Evolutionary conservation across 768 basidiomycete genomes (phyloP), one percentile per base, ranked within the genome.

Genomic region (Suillus variegatus): DNA sequence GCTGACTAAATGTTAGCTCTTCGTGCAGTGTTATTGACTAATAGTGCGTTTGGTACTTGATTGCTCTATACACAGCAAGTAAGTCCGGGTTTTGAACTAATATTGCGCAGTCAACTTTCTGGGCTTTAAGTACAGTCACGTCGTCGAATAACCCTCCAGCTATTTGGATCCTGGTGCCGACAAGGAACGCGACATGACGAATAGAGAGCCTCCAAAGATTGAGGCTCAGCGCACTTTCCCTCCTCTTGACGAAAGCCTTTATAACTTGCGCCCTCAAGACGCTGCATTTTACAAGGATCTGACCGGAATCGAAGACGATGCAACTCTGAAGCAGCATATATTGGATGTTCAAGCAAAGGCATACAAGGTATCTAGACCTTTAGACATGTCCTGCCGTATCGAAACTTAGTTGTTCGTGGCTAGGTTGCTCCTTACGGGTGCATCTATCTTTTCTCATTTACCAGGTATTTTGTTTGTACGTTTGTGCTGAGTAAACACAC

Each of bases 261-360:
- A 64, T 61, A 3, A 46, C 14, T 41, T 64, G 13, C 36, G 18
- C 14, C 22, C 56, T 9, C 36, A 64, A 44, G 56, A 43, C 22
- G 25, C 32, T 41, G 65, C 57, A 10, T 76, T 77, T 58, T 63
- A 76, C 56, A 73, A 71, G 63, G 18, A 28, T 6, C 57, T 68
- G 60, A 74, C 69, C 25, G 71, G 73, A 6, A 75, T 77, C 41
- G 44, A 68, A 10, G 71, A 74, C 51, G 73, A 71, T 4, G 63
- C 67, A 12, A 67, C 62, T 16, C 62, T 77, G 55, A 74, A 72
- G 64, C 47, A 57, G 8, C 75, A 76, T 54, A 68, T 75, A 38
- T 47, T 77, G 18, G 66, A 52, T 10, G 64, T 75, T 25, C 76
- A 75, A 58, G 55, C 46, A 32, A 70, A 75, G 47, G 74, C 73